Percentiles rank a stretch among this genome's conserved stretches.
Evolutionary conservation across 192 early-diverging fungal species (phyloP).

Genomic region (Spizellomyces sp.): DNA sequence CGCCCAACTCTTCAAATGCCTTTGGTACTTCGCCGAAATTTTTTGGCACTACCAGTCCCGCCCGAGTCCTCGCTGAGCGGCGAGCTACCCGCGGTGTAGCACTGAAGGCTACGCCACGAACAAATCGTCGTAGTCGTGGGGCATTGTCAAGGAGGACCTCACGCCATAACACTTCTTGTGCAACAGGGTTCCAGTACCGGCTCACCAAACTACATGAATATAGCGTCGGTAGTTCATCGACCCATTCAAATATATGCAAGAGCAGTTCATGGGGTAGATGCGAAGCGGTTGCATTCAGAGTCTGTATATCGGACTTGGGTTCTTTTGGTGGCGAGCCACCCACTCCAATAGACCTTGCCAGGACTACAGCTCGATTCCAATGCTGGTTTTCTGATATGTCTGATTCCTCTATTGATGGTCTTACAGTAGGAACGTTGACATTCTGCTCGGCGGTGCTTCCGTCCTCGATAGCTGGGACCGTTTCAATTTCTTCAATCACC

Average conservation of each 20-base stretch:
- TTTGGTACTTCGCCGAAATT: constrained; percentile 11
- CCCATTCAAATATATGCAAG: constrained; percentile 26
- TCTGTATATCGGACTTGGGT: background rate
- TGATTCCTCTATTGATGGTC: background rate
- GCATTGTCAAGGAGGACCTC: constrained; percentile 16
- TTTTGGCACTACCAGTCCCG: constrained; percentile 9
- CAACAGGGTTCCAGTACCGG: constrained; percentile 22
- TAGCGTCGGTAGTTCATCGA: constrained; percentile 18
- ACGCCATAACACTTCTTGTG: constrained; percentile 23
- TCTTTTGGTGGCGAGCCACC: background rate
- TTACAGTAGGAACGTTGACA: background rate
- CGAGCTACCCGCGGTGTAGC: constrained; percentile 1
- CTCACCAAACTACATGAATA: constrained; percentile 19
- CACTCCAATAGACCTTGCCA: background rate
- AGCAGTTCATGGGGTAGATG: constrained; percentile 30
- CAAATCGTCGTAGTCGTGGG: constrained; percentile 18
- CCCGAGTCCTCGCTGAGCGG: constrained; percentile 1
- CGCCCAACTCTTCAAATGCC: background rate
- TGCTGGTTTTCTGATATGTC: background rate
- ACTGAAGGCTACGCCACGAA: constrained; percentile 28
- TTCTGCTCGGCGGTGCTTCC: background rate
- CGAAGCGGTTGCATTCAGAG: background rate
- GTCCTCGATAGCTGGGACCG: background rate
- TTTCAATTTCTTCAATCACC: background rate
- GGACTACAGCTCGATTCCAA: background rate